Evolutionary conservation across 2,329 filamentous ascomycete genomes (phyloP).

Genomic region (Fusarium sp.): DNA sequence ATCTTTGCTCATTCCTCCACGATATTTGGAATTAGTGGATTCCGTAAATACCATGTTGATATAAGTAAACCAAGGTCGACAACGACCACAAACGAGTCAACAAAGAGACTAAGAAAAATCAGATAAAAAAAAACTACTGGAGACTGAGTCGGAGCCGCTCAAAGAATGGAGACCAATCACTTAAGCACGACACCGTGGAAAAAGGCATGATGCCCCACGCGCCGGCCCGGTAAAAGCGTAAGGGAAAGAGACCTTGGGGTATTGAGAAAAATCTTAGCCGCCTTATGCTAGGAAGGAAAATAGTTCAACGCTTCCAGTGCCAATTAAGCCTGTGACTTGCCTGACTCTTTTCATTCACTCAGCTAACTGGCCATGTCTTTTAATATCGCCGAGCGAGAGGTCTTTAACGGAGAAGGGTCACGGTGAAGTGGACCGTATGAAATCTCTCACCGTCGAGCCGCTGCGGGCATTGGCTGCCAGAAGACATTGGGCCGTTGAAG

Average conservation of each 20-base stretch:
- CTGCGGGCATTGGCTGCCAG: slow-evolving; percentile 41
- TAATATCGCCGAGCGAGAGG: background rate
- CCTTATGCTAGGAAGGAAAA: background rate
- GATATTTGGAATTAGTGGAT: slow-evolving; percentile 18
- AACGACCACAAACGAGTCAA: slow-evolving; percentile 25
- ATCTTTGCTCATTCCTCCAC: slow-evolving; percentile 9
- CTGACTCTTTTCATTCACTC: background rate
- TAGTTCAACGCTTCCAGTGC: background rate
- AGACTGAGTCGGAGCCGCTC: slow-evolving; percentile 40
- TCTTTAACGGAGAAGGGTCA: slow-evolving; percentile 28
- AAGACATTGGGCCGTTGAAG: slow-evolving; percentile 35
- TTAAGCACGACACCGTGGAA: slow-evolving; percentile 48
- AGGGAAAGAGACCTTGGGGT: slow-evolving; percentile 4
- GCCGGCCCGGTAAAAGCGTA: slow-evolving; percentile 42
- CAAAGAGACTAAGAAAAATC: slow-evolving; percentile 25
- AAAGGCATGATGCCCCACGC: slow-evolving; percentile 50
- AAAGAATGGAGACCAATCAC: slow-evolving; percentile 53
- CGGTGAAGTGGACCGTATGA: slow-evolving; percentile 44
- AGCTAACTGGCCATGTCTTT: background rate
- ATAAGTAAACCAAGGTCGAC: slow-evolving; percentile 23
- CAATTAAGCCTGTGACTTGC: background rate
- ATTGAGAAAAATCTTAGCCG: background rate
- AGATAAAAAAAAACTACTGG: slow-evolving; percentile 20
- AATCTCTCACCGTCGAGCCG: slow-evolving; percentile 48
- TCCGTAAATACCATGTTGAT: slow-evolving; percentile 28